Conservation (phyloP, 78 protist species). For the Fonticula alba region DNA sequence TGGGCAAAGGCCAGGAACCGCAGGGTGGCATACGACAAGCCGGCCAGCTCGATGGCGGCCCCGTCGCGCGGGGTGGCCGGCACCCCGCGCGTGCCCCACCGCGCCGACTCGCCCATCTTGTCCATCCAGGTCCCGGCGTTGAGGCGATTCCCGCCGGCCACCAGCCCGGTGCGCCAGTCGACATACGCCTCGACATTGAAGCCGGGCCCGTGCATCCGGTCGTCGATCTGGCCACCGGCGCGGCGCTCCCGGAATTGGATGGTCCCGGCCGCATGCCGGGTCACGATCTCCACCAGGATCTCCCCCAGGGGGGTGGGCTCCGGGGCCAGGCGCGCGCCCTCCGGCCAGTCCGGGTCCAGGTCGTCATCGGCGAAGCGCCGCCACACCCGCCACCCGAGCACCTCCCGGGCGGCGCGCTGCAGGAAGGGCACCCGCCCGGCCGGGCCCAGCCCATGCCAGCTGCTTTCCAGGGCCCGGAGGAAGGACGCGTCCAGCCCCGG, state of each 20-base stretch:
- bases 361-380: no score
- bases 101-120: conserved; percentile 64
- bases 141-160: conserved; percentile 57
- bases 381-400: no score
- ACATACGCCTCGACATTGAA: conserved; percentile 36
- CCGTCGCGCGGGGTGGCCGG: conserved; percentile 90
- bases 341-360: no score
- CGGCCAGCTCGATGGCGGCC: conserved; percentile 66
- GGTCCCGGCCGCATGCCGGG: conserved; percentile 6
- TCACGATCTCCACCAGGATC: neutral
- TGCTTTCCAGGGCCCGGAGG: no score
- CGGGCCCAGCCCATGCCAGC: no score
- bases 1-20: conserved; percentile 6
- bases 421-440: no score
- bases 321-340: no score
- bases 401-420: no score
- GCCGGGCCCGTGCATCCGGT: conserved; percentile 52
- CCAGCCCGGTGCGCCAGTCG: conserved; percentile 7
- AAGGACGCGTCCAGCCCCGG: no score
- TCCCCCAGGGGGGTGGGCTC: neutral
- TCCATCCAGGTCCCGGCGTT: conserved; percentile 95
- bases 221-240: conserved; percentile 71
- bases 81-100: conserved; percentile 19
- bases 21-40: conserved; percentile 26
- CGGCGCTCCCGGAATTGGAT: conserved; percentile 65